phyloP scores from a whole-genome alignment of 345 rosid species.

The Hibiscus trionum region DNA sequence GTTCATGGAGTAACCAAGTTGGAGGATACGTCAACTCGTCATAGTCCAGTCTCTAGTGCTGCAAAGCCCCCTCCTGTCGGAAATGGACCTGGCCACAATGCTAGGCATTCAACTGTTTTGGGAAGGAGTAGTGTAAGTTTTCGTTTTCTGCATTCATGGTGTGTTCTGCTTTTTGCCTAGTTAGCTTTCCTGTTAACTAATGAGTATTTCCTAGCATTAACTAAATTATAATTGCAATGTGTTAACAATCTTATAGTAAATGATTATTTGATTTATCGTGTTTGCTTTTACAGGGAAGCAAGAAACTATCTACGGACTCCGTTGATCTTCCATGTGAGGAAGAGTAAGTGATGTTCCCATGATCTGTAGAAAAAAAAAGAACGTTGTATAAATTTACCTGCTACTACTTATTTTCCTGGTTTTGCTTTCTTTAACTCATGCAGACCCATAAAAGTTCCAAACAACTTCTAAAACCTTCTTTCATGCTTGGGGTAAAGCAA shows the following conservation, averaged over 20 bases:
- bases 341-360: conserved; percentile 50
- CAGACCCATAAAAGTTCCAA: neutral
- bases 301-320: conserved; percentile 75
- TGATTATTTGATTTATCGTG: conserved; percentile 1
- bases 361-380: conserved; percentile 9
- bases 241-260: neutral
- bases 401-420: neutral
- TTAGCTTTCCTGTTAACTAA: conserved; percentile 3
- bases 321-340: conserved; percentile 47
- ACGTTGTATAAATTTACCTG: conserved; percentile 9
- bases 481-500: neutral
- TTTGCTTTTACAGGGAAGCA: conserved; percentile 53
- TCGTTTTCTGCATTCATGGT: conserved; percentile 4
- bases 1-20: conserved; percentile 23
- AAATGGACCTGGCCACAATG: conserved; percentile 29
- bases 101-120: conserved; percentile 30
- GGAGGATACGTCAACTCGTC: conserved; percentile 20
- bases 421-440: neutral
- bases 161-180: conserved; percentile 4
- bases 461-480: neutral
- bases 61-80: conserved; percentile 33
- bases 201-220: neutral
- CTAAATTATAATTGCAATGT: neutral
- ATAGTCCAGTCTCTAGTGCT: conserved; percentile 21
- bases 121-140: conserved; percentile 73